These are phyloP conservation scores for Calocera viscosa DNA, from an alignment of 768 basidiomycete species.

Conservation along the genomic window DNA sequence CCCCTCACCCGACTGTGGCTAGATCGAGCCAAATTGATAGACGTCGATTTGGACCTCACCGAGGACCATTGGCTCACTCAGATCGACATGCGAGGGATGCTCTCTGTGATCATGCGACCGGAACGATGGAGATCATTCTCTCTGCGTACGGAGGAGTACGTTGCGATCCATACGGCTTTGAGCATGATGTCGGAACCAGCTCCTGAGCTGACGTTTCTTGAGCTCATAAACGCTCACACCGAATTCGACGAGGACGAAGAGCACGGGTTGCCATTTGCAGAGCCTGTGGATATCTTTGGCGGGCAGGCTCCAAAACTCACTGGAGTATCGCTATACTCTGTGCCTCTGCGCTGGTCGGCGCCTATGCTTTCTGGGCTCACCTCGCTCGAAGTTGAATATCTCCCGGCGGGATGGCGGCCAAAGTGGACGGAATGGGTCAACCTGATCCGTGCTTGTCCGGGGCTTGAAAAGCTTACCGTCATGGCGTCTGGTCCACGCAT, in stretches of 20 bases:
- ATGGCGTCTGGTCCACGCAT: not conserved
- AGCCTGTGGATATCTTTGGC: not conserved
- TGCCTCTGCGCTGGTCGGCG: not conserved
- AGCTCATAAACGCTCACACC: not conserved
- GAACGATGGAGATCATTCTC: not conserved
- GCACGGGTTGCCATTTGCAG: not conserved
- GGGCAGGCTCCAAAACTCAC: not conserved
- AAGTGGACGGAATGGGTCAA: not conserved
- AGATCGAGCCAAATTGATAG: not conserved
- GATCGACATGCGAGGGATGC: not conserved
- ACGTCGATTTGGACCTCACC: constrained; percentile 1
- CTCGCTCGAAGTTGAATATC: not conserved
- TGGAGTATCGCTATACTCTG: not conserved
- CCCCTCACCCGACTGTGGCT: not conserved
- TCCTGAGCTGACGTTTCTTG: not conserved
- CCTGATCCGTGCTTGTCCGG: not conserved
- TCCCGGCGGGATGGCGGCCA: not conserved
- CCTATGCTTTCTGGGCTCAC: not conserved
- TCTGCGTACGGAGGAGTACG: not conserved
- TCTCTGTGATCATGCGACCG: not conserved
- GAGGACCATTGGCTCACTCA: not conserved
- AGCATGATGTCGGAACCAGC: not conserved
- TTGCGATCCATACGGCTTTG: not conserved
- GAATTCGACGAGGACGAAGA: constrained; percentile 4
- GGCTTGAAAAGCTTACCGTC: not conserved